phyloP scores from a whole-genome alignment of 371 early-diverging fungal genomes.

The Syncephalis fuscata region DNA sequence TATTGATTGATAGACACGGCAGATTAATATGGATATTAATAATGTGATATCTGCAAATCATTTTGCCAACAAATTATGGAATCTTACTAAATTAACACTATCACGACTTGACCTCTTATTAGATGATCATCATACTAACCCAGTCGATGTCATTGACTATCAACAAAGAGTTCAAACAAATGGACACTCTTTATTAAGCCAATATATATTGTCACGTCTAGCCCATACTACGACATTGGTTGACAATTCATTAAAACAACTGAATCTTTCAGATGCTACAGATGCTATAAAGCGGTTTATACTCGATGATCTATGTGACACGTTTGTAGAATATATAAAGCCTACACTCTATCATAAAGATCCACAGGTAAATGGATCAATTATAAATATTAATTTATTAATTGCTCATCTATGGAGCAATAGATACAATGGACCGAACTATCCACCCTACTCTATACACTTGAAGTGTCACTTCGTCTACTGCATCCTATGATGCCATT shows the following conservation, averaged over 20 bases:
- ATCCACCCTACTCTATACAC: constrained; percentile 44
- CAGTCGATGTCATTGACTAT: neutral
- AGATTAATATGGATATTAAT: constrained; percentile 94
- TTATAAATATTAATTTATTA: neutral
- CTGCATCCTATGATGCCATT: constrained; percentile 99
- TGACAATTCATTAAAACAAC: constrained; percentile 44
- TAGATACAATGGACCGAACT: constrained; percentile 13
- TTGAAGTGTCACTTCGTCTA: constrained; percentile 70
- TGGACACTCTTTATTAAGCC: constrained; percentile 49
- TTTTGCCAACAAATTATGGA: constrained; percentile 99
- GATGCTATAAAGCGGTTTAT: constrained; percentile 76
- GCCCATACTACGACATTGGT: constrained; percentile 45
- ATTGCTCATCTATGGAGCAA: neutral
- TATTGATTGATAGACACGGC: constrained; percentile 33
- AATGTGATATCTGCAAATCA: constrained; percentile 83
- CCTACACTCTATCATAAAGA: constrained; percentile 26
- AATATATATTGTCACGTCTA: constrained; percentile 75
- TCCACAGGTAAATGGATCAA: constrained; percentile 4
- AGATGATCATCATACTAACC: neutral
- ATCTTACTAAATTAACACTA: constrained; percentile 66
- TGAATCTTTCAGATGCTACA: constrained; percentile 74
- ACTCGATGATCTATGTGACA: constrained; percentile 89
- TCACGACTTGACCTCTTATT: constrained; percentile 21
- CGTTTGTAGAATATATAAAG: constrained; percentile 80
- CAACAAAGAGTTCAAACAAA: neutral